Evolutionary conservation across 768 basidiomycete species (phyloP), one percentile per base, ranked within the genome.

Genomic region (Mycena filopes): DNA sequence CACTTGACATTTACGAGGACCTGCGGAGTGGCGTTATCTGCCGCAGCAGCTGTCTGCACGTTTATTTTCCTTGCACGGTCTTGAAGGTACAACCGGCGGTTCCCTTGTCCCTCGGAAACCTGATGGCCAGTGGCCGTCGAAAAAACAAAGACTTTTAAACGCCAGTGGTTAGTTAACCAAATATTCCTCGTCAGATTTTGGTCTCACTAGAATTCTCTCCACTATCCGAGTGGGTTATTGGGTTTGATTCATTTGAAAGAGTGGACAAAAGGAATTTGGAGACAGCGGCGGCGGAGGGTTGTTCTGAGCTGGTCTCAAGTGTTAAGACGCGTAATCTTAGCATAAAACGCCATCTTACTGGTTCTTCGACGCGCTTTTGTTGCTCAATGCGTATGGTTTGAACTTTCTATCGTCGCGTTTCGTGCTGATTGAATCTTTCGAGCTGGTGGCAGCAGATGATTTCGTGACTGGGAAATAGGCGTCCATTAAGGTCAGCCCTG

Each of bases 221-320:
- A 63, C 87, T 84, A 72, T 90, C 85, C 1, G 89, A 89, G 70
- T 92, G 89, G 1, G 92, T 93, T 54, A 95, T 92, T 1, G 94
- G 94, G 73, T 95, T 95, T 12, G 85, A 84, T 55, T 83, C 79
- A 65, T 91, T 84, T 18, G 81, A 74, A 47, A 95, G 81, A 0
- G 88, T 92, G 29, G 77, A 82, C 43, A 94, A 73, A 16, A 94
- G 76, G 57, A 87, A 83, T 57, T 81, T 87, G 15, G 87, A 92
- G 41, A 91, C 72, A n/a, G 78, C 76, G 31, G 80, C 69, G 0
- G 78, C 72, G 21, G 84, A 84, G 5, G 80, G 76, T 68, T 74
- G 58, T 40, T 68, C 56, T 45, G 61, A 57, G 41, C 55, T 70
- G 36, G 18, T 29, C 63, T 62, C 31, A 29, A 51, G 68, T 23